A percentile compares a stretch with the other conserved stretches of the same genome.
These are phyloP conservation scores for Tylopilus balloui DNA, from an alignment of 768 basidiomycete genomes.

Conservation along the genomic window DNA sequence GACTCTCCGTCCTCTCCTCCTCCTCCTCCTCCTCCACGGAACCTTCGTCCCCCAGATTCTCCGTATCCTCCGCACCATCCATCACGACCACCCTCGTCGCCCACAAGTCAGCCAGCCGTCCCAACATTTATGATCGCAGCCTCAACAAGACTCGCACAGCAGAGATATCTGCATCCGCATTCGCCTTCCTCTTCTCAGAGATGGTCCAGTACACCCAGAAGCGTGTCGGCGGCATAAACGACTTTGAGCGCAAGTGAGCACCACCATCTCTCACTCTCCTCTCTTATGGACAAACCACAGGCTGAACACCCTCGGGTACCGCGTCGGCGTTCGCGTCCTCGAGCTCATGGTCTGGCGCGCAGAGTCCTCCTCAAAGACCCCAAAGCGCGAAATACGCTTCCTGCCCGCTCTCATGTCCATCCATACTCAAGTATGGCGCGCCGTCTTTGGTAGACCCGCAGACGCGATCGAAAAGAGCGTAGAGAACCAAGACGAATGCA, in stretches of 20 bases:
- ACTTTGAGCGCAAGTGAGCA: slow-evolving; percentile 81
- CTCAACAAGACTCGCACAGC: slow-evolving; percentile 81
- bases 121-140: slow-evolving; percentile 84
- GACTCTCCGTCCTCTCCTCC: not conserved
- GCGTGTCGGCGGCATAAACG: slow-evolving; percentile 89
- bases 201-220: slow-evolving; percentile 95
- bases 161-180: slow-evolving; percentile 82
- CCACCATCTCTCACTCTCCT: not conserved
- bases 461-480: slow-evolving; percentile 96
- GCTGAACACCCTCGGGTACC: slow-evolving; percentile 88
- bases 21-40: slow-evolving; percentile 43
- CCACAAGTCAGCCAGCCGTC: slow-evolving; percentile 42
- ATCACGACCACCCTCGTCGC: slow-evolving; percentile 29
- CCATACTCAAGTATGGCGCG: slow-evolving; percentile 93
- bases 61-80: slow-evolving; percentile 45
- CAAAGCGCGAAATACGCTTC: slow-evolving; percentile 88
- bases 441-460: slow-evolving; percentile 89
- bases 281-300: slow-evolving; percentile 37
- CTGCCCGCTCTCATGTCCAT: slow-evolving; percentile 90
- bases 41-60: slow-evolving; percentile 60
- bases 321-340: slow-evolving; percentile 81
- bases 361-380: slow-evolving; percentile 78
- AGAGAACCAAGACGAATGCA: slow-evolving; percentile 94
- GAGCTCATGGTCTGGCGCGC: slow-evolving; percentile 81
- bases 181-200: slow-evolving; percentile 90